These are phyloP conservation scores for Ramaria sp. DNA, from an alignment of 768 basidiomycete species.

Conservation along the genomic window DNA sequence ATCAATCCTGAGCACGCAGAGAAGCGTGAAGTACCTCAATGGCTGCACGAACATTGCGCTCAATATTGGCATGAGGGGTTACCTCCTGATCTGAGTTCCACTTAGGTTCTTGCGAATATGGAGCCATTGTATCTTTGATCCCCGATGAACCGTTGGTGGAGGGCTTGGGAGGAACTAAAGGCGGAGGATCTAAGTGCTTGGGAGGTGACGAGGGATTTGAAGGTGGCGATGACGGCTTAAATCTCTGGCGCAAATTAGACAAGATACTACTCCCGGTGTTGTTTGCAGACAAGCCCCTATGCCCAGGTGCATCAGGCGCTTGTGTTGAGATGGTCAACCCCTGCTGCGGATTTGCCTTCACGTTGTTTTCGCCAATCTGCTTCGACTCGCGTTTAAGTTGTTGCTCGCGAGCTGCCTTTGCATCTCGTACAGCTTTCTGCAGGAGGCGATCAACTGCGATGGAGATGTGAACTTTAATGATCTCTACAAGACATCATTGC, in stretches of 20 bases:
- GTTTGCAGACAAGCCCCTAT: not conserved
- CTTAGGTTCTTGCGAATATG: not conserved
- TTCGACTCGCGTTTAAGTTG: conserved; percentile 19
- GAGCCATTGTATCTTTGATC: not conserved
- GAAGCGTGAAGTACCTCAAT: conserved; percentile 12
- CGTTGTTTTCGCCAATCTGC: conserved; percentile 14
- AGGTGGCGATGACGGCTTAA: not conserved
- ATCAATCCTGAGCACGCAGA: conserved; percentile 3
- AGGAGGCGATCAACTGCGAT: conserved; percentile 76
- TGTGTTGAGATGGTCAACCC: not conserved
- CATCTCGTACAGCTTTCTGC: conserved; percentile 57
- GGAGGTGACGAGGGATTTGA: not conserved
- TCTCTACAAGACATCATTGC: not conserved
- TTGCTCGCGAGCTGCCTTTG: conserved; percentile 28
- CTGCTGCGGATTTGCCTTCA: not conserved
- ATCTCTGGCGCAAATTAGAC: not conserved
- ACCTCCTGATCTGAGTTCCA: not conserved
- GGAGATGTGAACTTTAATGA: conserved; percentile 18
- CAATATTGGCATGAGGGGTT: conserved; percentile 9
- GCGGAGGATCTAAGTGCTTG: not conserved
- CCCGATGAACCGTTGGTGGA: not conserved
- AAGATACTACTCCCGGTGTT: not conserved
- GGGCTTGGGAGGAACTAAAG: not conserved
- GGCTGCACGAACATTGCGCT: conserved; percentile 14
- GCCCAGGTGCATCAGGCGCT: not conserved